A percentile compares a stretch with the other conserved stretches of the same genome.
phyloP scores from a whole-genome alignment of 176 grass and related monocot genomes.

The Bolboschoenus planiculmis region DNA sequence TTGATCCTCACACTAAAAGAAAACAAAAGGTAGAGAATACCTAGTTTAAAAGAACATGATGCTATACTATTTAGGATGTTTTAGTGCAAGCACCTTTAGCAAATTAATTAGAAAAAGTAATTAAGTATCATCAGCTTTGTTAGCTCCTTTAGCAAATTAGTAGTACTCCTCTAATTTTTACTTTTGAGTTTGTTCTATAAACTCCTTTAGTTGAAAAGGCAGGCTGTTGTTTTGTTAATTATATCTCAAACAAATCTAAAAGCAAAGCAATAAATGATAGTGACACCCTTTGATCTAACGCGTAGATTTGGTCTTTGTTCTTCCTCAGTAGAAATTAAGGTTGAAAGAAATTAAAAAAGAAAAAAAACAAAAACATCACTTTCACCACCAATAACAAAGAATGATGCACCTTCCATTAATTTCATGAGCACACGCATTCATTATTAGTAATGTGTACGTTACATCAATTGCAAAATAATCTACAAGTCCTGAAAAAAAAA shows the following conservation, averaged over 20 bases:
- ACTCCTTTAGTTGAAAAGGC: conserved; percentile 11
- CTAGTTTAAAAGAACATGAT: neutral
- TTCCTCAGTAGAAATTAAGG: neutral
- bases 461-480: neutral
- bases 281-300: neutral
- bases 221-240: conserved; percentile 15
- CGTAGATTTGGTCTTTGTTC: neutral
- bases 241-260: conserved; percentile 17
- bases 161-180: neutral
- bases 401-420: neutral
- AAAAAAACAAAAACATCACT: neutral
- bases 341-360: neutral
- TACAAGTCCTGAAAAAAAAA: neutral
- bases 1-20: too few relatives aligned
- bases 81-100: conserved; percentile 1
- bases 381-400: neutral
- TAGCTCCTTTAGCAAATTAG: neutral
- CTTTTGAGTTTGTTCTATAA: conserved; percentile 10
- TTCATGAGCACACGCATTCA: neutral
- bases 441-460: neutral
- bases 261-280: neutral
- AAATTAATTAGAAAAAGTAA: conserved; percentile 17
- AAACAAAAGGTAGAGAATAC: too few relatives aligned
- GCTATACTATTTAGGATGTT: neutral
- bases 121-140: conserved; percentile 10